Evolutionary conservation across 2,329 filamentous ascomycete genomes (phyloP).

Genomic region (Purpureocillium lavendulum): DNA sequence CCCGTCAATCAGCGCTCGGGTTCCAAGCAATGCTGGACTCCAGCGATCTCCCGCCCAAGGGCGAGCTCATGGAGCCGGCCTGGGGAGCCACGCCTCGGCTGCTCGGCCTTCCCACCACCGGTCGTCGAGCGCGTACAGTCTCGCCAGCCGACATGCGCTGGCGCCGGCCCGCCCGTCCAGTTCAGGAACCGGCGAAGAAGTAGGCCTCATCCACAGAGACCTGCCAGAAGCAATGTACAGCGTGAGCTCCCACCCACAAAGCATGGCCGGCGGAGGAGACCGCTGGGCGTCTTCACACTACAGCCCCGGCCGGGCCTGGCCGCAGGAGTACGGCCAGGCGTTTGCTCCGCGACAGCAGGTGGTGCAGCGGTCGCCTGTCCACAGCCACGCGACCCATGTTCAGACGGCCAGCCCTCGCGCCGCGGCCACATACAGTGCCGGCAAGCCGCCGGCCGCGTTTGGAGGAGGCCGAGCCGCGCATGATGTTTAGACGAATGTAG

Average conservation of each 20-base stretch:
- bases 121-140: conserved; percentile 13
- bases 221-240: conserved; percentile 3
- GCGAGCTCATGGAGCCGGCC: background rate
- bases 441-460: too few relatives aligned
- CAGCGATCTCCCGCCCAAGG: background rate
- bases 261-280: background rate
- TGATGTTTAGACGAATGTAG: too few relatives aligned
- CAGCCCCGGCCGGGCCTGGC: conserved; percentile 3
- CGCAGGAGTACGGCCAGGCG: conserved; percentile 1
- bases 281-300: background rate
- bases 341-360: conserved; percentile 1
- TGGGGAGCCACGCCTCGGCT: background rate
- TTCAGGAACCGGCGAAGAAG: conserved; percentile 7
- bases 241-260: conserved; percentile 1
- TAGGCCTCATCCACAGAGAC: background rate
- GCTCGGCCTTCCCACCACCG: conserved; percentile 13
- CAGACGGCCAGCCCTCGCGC: conserved; percentile 3
- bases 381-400: conserved; percentile 2
- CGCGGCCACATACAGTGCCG: too few relatives aligned
- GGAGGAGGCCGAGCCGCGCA: too few relatives aligned
- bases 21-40: conserved; percentile 2
- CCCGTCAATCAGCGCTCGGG: conserved; percentile 15
- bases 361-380: background rate
- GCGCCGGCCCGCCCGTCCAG: conserved; percentile 10
- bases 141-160: conserved; percentile 5